Evolutionary conservation across 805 yeast species (phyloP).

Genomic region (Spencermartinsiella europaea): DNA sequence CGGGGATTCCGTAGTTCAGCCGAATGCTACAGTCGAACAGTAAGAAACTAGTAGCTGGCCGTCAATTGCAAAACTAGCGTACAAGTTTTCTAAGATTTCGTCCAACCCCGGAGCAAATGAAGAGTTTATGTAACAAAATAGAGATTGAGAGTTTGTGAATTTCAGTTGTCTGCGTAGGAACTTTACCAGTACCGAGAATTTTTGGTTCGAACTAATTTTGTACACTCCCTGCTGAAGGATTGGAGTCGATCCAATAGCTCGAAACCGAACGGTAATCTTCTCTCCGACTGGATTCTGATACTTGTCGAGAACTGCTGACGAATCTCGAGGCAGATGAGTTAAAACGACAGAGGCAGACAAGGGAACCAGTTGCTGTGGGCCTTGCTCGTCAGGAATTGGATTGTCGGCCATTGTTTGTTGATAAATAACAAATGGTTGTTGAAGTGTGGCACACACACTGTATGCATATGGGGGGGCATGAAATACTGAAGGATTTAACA

Average conservation of each 20-base stretch:
- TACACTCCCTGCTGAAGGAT: slow-evolving; percentile 43
- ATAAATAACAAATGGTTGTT: too few species aligned
- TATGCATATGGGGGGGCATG: not conserved
- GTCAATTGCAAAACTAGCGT: slow-evolving; percentile 19
- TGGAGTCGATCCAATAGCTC: slow-evolving; percentile 52
- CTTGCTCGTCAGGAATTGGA: slow-evolving; percentile 28
- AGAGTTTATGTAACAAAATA: slow-evolving; percentile 37
- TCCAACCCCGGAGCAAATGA: slow-evolving; percentile 39
- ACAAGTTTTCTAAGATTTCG: slow-evolving; percentile 30
- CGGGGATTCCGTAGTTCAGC: slow-evolving; percentile 16
- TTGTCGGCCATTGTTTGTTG: slow-evolving; percentile 5
- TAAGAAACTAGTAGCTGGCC: slow-evolving; percentile 23
- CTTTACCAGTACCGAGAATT: slow-evolving; percentile 41
- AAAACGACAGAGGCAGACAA: slow-evolving; percentile 31
- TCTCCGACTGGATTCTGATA: slow-evolving; percentile 23
- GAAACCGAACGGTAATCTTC: slow-evolving; percentile 42
- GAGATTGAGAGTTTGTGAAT: slow-evolving; percentile 24
- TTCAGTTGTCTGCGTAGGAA: slow-evolving; percentile 39
- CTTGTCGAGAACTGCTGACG: slow-evolving; percentile 24
- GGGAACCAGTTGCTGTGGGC: slow-evolving; percentile 27
- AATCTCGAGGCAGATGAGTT: slow-evolving; percentile 27
- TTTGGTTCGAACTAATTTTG: slow-evolving; percentile 40
- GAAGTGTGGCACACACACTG: not conserved
- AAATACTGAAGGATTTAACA: too few species aligned
- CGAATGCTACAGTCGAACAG: slow-evolving; percentile 26